Conservation (phyloP, 1,284 basidiomycete genomes). For the Cryptococcus sp. region DNA sequence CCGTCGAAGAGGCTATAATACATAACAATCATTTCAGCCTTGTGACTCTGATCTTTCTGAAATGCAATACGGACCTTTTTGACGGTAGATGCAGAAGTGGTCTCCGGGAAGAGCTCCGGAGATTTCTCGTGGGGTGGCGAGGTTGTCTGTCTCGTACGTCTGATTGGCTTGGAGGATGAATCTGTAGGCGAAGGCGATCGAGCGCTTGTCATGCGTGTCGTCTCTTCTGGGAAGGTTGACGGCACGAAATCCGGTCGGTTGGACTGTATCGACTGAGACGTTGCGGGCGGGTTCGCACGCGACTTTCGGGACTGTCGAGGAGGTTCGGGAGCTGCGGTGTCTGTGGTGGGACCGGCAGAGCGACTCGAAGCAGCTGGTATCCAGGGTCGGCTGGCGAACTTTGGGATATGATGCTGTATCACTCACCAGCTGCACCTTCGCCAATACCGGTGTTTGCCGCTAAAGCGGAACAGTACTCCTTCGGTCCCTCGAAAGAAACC, state of each 20-base stretch:
- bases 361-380: background rate
- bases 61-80: constrained; percentile 10
- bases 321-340: background rate
- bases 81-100: background rate
- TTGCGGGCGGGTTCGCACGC: background rate
- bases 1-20: constrained; percentile 24
- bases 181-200: constrained; percentile 5
- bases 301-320: background rate
- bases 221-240: constrained; percentile 41
- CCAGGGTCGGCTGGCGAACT: background rate
- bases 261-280: constrained; percentile 3
- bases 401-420: background rate
- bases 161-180: background rate
- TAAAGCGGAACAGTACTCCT: constrained; percentile 14
- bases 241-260: constrained; percentile 27
- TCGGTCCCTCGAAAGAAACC: constrained; percentile 24
- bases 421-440: background rate
- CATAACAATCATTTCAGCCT: background rate
- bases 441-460: too few relatives aligned
- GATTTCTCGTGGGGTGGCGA: constrained; percentile 6
- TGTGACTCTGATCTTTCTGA: too few relatives aligned
- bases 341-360: background rate
- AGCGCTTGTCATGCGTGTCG: constrained; percentile 2
- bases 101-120: constrained; percentile 10
- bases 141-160: constrained; percentile 4